A percentile compares a stretch with the other conserved stretches of the same genome.
These are phyloP conservation scores for Mallotus japonicus DNA, from an alignment of 441 rosid genomes.

Conservation along the genomic window DNA sequence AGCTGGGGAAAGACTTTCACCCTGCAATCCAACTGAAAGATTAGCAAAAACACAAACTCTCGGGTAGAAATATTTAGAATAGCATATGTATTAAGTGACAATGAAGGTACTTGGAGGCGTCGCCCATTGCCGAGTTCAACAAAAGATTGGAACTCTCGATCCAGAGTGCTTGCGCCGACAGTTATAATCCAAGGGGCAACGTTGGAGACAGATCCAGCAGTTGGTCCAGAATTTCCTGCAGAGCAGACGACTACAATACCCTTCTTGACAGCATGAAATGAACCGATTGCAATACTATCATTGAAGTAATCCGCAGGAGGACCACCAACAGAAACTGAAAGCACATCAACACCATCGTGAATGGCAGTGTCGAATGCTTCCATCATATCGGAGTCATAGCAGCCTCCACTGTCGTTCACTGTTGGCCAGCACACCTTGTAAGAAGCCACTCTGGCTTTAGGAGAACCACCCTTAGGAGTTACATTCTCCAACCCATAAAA, in stretches of 20 bases:
- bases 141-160: slow-evolving; percentile 39
- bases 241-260: slow-evolving; percentile 52
- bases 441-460: slow-evolving; percentile 67
- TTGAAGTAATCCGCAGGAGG: slow-evolving; percentile 30
- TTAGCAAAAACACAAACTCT: neutral
- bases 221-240: slow-evolving; percentile 53
- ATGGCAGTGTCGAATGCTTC: slow-evolving; percentile 59
- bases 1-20: slow-evolving; percentile 27
- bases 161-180: slow-evolving; percentile 58
- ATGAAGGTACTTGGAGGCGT: slow-evolving; percentile 30
- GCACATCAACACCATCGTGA: slow-evolving; percentile 62
- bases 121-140: slow-evolving; percentile 41
- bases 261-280: slow-evolving; percentile 53
- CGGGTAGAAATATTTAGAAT: neutral
- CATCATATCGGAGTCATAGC: slow-evolving; percentile 54
- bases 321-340: slow-evolving; percentile 66
- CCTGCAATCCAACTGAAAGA: neutral
- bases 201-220: slow-evolving; percentile 36
- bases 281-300: slow-evolving; percentile 46
- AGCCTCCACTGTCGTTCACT: slow-evolving; percentile 14
- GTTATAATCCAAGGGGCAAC: slow-evolving; percentile 55
- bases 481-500: slow-evolving; percentile 59
- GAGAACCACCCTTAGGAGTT: slow-evolving; percentile 71
- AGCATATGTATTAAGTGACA: neutral
- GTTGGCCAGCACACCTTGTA: slow-evolving; percentile 77